These are phyloP conservation scores for Curvularia verruculosa DNA, from an alignment of 2,329 filamentous ascomycete species.

Conservation along the genomic window DNA sequence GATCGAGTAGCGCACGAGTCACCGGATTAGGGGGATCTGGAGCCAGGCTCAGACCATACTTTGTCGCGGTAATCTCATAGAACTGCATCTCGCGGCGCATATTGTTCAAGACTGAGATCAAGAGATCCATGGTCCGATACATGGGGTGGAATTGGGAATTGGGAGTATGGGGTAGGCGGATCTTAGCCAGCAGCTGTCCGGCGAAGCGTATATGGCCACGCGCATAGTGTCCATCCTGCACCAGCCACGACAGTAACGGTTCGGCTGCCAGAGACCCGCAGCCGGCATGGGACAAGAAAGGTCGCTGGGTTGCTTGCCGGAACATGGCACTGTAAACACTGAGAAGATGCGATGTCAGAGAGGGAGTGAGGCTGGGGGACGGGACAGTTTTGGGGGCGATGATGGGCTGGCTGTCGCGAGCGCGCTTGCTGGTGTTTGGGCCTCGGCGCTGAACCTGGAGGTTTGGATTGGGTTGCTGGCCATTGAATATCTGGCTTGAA, in stretches of 20 bases:
- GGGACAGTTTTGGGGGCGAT: conserved; percentile 41
- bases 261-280: conserved; percentile 64
- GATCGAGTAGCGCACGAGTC: conserved; percentile 62
- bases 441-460: conserved; percentile 54
- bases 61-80: conserved; percentile 67
- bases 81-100: conserved; percentile 71
- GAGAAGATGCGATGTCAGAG: conserved; percentile 65
- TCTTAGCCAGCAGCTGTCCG: conserved; percentile 67
- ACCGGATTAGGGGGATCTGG: conserved; percentile 54
- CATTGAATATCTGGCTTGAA: conserved; percentile 51
- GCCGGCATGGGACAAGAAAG: conserved; percentile 70
- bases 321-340: conserved; percentile 56
- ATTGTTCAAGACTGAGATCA: conserved; percentile 69
- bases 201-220: conserved; percentile 72
- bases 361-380: conserved; percentile 44
- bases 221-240: conserved; percentile 73
- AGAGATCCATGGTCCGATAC: conserved; percentile 65
- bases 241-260: conserved; percentile 69
- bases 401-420: conserved; percentile 47
- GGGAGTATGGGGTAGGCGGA: conserved; percentile 60
- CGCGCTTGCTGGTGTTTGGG: conserved; percentile 47
- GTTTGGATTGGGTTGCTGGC: conserved; percentile 57
- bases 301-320: conserved; percentile 65
- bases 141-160: conserved; percentile 56
- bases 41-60: conserved; percentile 63